These are phyloP conservation scores for Colletotrichum gigasporum DNA, from an alignment of 2,329 filamentous ascomycete species.

Conservation along the genomic window DNA sequence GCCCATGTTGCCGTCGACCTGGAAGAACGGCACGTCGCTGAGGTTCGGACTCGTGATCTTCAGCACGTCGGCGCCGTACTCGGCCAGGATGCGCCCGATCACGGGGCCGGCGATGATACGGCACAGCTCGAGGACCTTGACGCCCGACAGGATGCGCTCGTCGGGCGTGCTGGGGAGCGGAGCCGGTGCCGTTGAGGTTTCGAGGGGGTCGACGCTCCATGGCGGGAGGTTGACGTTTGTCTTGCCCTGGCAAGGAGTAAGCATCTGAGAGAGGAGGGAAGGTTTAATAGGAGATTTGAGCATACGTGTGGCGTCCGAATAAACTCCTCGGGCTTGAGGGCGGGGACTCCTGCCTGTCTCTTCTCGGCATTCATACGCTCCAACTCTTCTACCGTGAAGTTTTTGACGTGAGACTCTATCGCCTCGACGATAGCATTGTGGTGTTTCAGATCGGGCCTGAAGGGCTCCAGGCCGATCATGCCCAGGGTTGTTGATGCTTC, in stretches of 20 bases:
- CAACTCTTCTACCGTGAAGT: slow-evolving; percentile 63
- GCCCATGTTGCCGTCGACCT: slow-evolving; percentile 77
- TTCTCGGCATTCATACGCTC: slow-evolving; percentile 65
- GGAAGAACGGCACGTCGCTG: slow-evolving; percentile 78
- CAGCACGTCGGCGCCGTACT: slow-evolving; percentile 79
- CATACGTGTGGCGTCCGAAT: slow-evolving; percentile 57
- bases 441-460: slow-evolving; percentile 68
- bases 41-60: slow-evolving; percentile 75
- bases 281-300: not conserved
- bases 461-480: slow-evolving; percentile 74
- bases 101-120: slow-evolving; percentile 81
- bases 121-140: slow-evolving; percentile 79
- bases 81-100: slow-evolving; percentile 75
- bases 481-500: slow-evolving; percentile 75
- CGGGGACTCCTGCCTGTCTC: slow-evolving; percentile 68
- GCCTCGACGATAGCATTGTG: slow-evolving; percentile 66
- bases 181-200: slow-evolving; percentile 57
- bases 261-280: slow-evolving; percentile 33
- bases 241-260: slow-evolving; percentile 50
- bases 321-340: slow-evolving; percentile 68
- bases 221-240: slow-evolving; percentile 51
- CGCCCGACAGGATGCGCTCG: slow-evolving; percentile 58
- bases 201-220: slow-evolving; percentile 61
- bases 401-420: slow-evolving; percentile 68
- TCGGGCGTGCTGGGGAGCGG: slow-evolving; percentile 42